A percentile compares a stretch with the other conserved stretches of the same genome.
phyloP scores from a whole-genome alignment of 208 protist species.

The Acanthamoeba royreba region DNA sequence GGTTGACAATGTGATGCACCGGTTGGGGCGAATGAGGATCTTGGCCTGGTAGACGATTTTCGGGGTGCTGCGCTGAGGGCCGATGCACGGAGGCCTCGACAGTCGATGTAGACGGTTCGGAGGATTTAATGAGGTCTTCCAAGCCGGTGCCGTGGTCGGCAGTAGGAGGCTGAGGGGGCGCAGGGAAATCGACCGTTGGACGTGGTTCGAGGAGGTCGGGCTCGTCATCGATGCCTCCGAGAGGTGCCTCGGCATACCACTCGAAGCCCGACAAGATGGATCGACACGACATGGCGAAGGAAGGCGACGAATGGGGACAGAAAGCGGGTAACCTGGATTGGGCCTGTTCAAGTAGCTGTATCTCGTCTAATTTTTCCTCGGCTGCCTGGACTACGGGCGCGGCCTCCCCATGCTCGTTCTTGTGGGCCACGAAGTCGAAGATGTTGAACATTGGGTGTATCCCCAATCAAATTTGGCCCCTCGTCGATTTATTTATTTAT shows the following conservation, averaged over 20 bases:
- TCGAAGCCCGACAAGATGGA: background rate
- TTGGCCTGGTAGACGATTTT: too few relatives aligned
- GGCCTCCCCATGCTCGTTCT: background rate
- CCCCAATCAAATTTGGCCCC: background rate
- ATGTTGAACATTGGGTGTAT: background rate
- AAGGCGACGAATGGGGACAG: background rate
- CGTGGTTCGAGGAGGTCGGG: background rate
- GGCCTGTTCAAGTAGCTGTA: background rate
- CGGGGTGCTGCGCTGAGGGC: background rate
- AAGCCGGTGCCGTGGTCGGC: background rate
- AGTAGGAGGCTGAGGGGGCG: background rate
- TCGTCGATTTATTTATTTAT: background rate
- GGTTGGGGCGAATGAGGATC: too few relatives aligned
- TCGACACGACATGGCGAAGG: background rate
- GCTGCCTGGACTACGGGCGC: background rate
- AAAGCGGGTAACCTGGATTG: slow-evolving; percentile 1
- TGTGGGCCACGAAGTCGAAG: background rate
- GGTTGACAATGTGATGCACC: background rate
- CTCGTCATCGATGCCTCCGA: background rate
- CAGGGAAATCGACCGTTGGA: background rate
- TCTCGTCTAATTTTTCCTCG: slow-evolving; percentile 7
- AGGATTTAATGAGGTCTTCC: background rate
- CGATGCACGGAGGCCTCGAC: background rate
- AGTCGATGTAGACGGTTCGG: background rate
- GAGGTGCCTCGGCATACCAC: background rate